A percentile compares a stretch with the other conserved stretches of the same genome.
Evolutionary conservation across 1,284 basidiomycete genomes (phyloP).

Genomic region (Apiotrichum porosum): DNA sequence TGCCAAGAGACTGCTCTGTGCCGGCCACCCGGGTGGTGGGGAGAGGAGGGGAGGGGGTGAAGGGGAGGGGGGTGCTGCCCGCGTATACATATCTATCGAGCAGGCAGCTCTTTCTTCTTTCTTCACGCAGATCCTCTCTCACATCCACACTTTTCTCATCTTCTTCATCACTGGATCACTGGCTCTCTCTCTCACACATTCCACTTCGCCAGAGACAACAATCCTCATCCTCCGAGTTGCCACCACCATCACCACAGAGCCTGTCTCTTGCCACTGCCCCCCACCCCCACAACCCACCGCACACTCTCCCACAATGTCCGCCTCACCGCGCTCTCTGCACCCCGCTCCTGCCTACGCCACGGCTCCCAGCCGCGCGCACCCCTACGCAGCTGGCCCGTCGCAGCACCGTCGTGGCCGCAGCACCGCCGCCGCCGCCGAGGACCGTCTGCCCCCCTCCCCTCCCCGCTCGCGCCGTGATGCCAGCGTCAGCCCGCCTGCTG

Average conservation of each 20-base stretch:
- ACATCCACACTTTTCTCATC: no score
- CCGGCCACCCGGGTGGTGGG: no score
- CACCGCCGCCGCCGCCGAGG: slow-evolving; percentile 6
- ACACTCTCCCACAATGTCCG: slow-evolving; percentile 4
- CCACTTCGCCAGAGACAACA: no score
- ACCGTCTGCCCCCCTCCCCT: slow-evolving; percentile 33
- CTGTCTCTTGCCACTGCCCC: not conserved
- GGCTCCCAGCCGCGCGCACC: slow-evolving; percentile 10
- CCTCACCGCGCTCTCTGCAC: slow-evolving; percentile 5
- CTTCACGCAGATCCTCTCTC: no score
- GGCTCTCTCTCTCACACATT: no score
- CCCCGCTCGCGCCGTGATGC: slow-evolving; percentile 37
- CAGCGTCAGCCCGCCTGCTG: slow-evolving; percentile 30
- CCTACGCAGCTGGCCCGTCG: slow-evolving; percentile 5
- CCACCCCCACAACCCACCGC: not conserved
- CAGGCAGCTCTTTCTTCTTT: no score
- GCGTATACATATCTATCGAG: no score
- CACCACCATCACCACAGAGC: not conserved
- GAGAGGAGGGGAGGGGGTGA: no score
- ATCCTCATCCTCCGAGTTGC: no score
- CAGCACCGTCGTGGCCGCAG: slow-evolving; percentile 1
- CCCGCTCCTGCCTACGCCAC: slow-evolving; percentile 7
- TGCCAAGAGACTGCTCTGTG: no score
- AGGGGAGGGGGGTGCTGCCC: no score
- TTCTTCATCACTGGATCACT: no score